phyloP scores from a whole-genome alignment of 495 filamentous ascomycete species.

The Neurospora sp. region DNA sequence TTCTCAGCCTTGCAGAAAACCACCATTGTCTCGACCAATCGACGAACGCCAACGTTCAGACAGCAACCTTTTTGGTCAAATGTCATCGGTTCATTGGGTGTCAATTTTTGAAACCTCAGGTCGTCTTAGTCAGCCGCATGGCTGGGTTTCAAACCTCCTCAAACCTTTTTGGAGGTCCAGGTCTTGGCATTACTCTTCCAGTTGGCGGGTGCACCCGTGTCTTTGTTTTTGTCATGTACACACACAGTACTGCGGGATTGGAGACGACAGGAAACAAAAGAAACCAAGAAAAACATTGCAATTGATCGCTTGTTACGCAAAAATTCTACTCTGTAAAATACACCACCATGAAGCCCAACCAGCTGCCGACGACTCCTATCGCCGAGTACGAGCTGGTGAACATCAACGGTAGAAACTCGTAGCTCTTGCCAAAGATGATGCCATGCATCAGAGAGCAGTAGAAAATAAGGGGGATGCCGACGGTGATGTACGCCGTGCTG shows the following conservation, averaged over 20 bases:
- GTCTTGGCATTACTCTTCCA: background rate
- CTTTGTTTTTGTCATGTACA: background rate
- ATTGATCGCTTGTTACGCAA: constrained; percentile 2
- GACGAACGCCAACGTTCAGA: background rate
- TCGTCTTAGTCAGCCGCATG: background rate
- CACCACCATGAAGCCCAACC: constrained; percentile 90
- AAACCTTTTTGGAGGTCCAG: background rate
- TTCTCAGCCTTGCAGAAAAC: background rate
- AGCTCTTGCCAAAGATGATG: constrained; percentile 68
- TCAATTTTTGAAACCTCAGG: background rate
- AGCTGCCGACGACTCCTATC: constrained; percentile 90
- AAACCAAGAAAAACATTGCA: background rate
- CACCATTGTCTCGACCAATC: background rate
- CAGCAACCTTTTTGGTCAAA: background rate
- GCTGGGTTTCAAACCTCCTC: background rate
- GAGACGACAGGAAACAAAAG: background rate
- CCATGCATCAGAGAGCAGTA: constrained; percentile 82
- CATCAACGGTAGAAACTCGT: constrained; percentile 92
- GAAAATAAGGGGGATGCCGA: constrained; percentile 78
- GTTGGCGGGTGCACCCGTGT: background rate
- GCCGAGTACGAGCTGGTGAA: constrained; percentile 94
- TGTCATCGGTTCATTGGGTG: background rate
- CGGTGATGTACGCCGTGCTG: constrained; percentile 73
- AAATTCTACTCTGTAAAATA: constrained; percentile 60
- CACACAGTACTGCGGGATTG: background rate